These are phyloP conservation scores for maize (Zea mays) DNA, from an alignment of 176 grass and related monocot genomes.

Conservation along the genomic window DNA sequence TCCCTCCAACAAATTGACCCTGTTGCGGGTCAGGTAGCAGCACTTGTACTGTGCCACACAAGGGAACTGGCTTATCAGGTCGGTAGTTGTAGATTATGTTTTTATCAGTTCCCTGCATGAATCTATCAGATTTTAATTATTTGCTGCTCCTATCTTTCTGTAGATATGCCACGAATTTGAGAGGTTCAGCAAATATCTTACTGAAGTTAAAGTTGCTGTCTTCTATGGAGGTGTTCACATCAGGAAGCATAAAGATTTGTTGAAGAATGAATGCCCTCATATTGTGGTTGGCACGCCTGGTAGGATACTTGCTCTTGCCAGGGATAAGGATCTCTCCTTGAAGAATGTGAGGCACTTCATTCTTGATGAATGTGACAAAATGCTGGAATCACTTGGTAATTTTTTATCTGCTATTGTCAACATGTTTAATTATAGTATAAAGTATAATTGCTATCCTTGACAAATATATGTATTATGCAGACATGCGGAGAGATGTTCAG, in stretches of 20 bases:
- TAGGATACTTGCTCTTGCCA: conserved; percentile 67
- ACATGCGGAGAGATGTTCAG: conserved; percentile 96
- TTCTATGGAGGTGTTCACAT: conserved; percentile 99
- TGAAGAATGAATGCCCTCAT: conserved; percentile 99
- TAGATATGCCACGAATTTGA: conserved; percentile 98
- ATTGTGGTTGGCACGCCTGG: conserved; percentile 90
- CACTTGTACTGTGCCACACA: conserved; percentile 91
- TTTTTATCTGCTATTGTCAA: not conserved
- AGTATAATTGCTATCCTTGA: not conserved
- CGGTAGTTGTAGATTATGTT: not conserved
- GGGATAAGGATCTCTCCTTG: conserved; percentile 91
- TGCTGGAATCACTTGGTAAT: conserved; percentile 97
- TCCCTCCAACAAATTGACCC: conserved; percentile 95
- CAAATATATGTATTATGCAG: conserved; percentile 47
- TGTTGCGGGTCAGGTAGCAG: conserved; percentile 79
- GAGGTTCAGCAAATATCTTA: conserved; percentile 93
- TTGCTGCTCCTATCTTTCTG: not conserved
- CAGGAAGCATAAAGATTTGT: conserved; percentile 82
- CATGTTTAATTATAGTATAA: not conserved
- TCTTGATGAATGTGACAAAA: conserved; percentile 98
- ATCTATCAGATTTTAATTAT: not conserved
- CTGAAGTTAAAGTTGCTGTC: conserved; percentile 92
- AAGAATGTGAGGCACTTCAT: conserved; percentile 99
- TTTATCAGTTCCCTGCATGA: not conserved
- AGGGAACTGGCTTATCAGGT: conserved; percentile 97